Conservation (phyloP, 1,284 basidiomycete genomes). For the Malassezia obtusa region DNA sequence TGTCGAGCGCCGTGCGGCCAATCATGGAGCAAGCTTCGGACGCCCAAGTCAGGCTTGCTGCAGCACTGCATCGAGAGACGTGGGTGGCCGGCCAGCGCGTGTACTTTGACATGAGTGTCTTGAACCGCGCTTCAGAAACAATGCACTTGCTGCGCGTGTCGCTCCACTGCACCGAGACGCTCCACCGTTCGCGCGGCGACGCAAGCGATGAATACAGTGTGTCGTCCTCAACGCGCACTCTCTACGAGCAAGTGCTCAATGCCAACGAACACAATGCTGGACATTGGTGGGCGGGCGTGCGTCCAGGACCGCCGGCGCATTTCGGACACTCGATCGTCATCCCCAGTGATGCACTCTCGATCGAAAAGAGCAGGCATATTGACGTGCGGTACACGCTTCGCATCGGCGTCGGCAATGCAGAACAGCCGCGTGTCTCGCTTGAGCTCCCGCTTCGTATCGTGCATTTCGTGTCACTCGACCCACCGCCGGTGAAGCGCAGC, state of each 20-base stretch:
- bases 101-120: conserved; percentile 61
- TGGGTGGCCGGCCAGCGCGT: conserved; percentile 82
- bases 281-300: conserved; percentile 43
- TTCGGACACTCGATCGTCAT: conserved; percentile 39
- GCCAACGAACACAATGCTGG: conserved; percentile 8
- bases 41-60: conserved; percentile 61
- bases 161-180: conserved; percentile 5
- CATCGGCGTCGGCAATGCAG: conserved; percentile 59
- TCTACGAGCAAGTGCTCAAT: conserved; percentile 36
- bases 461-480: conserved; percentile 71
- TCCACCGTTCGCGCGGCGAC: conserved; percentile 7
- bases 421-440: conserved; percentile 51
- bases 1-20: conserved; percentile 59
- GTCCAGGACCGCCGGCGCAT: conserved; percentile 26
- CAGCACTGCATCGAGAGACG: conserved; percentile 62
- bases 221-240: conserved; percentile 16
- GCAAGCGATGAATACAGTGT: conserved; percentile 21
- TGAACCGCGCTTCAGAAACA: conserved; percentile 56
- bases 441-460: conserved; percentile 64
- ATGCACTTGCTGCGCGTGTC: conserved; percentile 8
- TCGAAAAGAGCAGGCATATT: conserved; percentile 64
- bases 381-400: conserved; percentile 70
- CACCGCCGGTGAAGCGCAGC: conserved; percentile 53
- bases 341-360: conserved; percentile 62
- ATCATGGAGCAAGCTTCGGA: conserved; percentile 59